Evolutionary conservation across 495 filamentous ascomycete genomes (phyloP).

Genomic region (Xylaria flabelliformis): DNA sequence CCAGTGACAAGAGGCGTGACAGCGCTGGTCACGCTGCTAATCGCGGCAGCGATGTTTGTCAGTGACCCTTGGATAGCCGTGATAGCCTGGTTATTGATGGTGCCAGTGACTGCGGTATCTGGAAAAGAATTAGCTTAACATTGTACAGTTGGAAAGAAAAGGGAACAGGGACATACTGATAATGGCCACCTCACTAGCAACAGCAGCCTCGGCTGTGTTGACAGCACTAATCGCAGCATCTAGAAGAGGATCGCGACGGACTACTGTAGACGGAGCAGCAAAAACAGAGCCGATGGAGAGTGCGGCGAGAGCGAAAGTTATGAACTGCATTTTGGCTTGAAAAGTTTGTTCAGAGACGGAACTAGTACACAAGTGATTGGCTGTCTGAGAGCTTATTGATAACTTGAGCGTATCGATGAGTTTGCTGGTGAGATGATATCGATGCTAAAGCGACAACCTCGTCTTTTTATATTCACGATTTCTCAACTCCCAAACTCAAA

Average conservation of each 20-base stretch:
- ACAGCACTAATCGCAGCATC: not conserved
- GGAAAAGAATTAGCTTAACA: not conserved
- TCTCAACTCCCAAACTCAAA: not conserved
- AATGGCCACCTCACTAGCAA: not conserved
- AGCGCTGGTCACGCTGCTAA: not conserved
- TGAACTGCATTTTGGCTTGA: conserved; percentile 4
- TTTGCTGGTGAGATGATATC: not conserved
- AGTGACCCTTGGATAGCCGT: not conserved
- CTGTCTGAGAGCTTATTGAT: not conserved
- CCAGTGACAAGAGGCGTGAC: not conserved
- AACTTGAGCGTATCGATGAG: not conserved
- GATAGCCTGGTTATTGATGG: not conserved
- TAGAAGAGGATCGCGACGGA: not conserved
- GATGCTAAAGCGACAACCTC: not conserved
- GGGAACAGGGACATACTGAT: not conserved
- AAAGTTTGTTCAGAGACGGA: not conserved
- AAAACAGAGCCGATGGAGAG: not conserved
- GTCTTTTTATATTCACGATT: not conserved
- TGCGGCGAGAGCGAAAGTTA: not conserved
- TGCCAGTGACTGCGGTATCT: not conserved
- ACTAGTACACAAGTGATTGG: not conserved
- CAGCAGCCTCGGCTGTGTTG: not conserved
- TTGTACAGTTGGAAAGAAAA: not conserved
- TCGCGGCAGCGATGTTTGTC: not conserved
- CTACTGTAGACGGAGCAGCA: not conserved